Percentiles rank a stretch among this genome's conserved stretches.
phyloP scores from a whole-genome alignment of 202 grass and related monocot genomes.

The Musa balbisiana region DNA sequence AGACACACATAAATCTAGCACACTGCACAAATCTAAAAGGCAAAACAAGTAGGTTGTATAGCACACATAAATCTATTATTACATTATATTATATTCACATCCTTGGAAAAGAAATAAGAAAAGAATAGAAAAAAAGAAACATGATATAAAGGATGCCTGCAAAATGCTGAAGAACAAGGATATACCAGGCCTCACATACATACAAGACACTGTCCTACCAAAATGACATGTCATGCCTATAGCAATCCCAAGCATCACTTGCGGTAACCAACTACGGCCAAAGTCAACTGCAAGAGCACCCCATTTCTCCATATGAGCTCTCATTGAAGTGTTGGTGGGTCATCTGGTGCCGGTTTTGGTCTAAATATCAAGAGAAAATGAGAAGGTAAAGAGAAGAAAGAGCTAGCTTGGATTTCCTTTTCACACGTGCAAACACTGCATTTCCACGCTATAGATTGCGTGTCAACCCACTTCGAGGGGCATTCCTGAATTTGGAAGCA shows the following conservation, averaged over 20 bases:
- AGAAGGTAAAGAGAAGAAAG: background rate
- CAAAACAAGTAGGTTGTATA: background rate
- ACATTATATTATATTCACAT: conserved; percentile 14
- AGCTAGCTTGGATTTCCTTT: background rate
- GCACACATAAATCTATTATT: background rate
- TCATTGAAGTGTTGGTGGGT: background rate
- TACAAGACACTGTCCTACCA: background rate
- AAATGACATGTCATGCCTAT: background rate
- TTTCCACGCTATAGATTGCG: conserved; percentile 1
- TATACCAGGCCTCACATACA: conserved; percentile 9
- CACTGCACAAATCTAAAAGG: too few relatives aligned
- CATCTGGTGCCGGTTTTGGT: background rate
- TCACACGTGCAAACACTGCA: background rate
- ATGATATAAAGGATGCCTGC: background rate
- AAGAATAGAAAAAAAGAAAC: background rate
- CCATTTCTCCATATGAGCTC: background rate
- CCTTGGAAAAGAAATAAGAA: background rate
- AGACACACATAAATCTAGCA: too few relatives aligned
- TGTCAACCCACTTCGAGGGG: conserved; percentile 10
- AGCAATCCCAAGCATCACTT: background rate
- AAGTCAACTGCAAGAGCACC: background rate
- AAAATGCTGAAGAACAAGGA: background rate
- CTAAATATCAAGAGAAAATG: conserved; percentile 2
- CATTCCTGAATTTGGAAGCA: conserved; percentile 10
- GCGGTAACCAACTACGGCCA: background rate